Evolutionary conservation across 768 basidiomycete genomes (phyloP).

Genomic region (Porpolomopsis calyptriformis): DNA sequence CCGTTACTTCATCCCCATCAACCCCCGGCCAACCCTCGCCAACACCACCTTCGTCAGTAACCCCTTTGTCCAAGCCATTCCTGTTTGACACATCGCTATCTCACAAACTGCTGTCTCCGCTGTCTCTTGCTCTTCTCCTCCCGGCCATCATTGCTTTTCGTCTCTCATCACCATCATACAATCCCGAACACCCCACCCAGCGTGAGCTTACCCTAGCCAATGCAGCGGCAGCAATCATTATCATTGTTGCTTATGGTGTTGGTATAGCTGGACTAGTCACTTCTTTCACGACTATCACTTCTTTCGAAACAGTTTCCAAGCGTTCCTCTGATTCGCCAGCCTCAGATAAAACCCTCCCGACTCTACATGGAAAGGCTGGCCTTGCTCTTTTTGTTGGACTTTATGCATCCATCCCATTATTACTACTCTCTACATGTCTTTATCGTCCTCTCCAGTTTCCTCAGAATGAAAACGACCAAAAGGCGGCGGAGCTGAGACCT

Average conservation of each 20-base stretch:
- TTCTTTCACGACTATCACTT: slow-evolving; percentile 49
- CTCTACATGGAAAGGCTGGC: slow-evolving; percentile 55
- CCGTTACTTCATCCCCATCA: slow-evolving; percentile 17
- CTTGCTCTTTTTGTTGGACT: slow-evolving; percentile 53
- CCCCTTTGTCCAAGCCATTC: slow-evolving; percentile 3
- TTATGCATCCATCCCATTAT: slow-evolving; percentile 41
- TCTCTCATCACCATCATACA: slow-evolving; percentile 11
- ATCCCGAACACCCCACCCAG: slow-evolving; percentile 11
- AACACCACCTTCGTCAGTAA: background rate
- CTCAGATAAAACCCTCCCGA: slow-evolving; percentile 32
- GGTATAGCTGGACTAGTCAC: slow-evolving; percentile 54
- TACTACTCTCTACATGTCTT: slow-evolving; percentile 20
- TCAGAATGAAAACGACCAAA: slow-evolving; percentile 11
- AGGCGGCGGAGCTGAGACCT: slow-evolving; percentile 8
- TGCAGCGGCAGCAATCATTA: slow-evolving; percentile 27
- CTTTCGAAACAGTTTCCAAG: slow-evolving; percentile 19
- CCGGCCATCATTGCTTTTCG: slow-evolving; percentile 29
- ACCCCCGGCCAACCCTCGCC: slow-evolving; percentile 5
- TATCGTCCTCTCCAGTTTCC: slow-evolving; percentile 2
- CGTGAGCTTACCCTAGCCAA: slow-evolving; percentile 22
- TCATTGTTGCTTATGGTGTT: slow-evolving; percentile 36
- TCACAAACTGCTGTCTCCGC: slow-evolving; percentile 36
- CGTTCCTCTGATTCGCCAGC: slow-evolving; percentile 21
- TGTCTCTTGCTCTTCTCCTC: slow-evolving; percentile 33
- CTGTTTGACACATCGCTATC: slow-evolving; percentile 28